phyloP scores from a whole-genome alignment of 306 rosid species.

The Inga oerstediana region DNA sequence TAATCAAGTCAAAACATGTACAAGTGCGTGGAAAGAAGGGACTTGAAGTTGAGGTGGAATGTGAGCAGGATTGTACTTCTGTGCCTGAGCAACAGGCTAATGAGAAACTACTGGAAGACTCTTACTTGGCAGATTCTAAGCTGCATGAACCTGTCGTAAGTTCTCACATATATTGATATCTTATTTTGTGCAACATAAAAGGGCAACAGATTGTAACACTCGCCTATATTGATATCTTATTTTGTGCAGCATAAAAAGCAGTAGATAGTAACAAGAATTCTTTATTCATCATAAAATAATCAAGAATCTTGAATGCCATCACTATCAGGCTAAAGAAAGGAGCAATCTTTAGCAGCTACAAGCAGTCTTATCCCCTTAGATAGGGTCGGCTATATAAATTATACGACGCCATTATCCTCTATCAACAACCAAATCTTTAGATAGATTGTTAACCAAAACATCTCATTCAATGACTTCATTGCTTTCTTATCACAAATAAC shows the following conservation, averaged over 20 bases:
- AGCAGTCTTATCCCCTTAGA: too few species aligned
- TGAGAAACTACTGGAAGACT: conserved; percentile 66
- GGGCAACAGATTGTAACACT: neutral
- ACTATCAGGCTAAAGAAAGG: conserved; percentile 5
- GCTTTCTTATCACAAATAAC: too few species aligned
- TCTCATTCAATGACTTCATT: too few species aligned
- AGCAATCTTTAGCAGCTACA: neutral
- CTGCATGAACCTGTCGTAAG: conserved; percentile 68
- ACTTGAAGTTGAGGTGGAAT: conserved; percentile 65
- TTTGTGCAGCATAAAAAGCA: conserved; percentile 11
- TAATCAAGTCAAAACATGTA: conserved; percentile 61
- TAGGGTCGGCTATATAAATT: too few species aligned
- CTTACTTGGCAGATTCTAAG: conserved; percentile 54
- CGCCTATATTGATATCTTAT: conserved; percentile 17
- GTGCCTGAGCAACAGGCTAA: conserved; percentile 54
- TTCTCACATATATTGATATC: conserved; percentile 23
- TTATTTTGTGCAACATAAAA: conserved; percentile 19
- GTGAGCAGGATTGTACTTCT: conserved; percentile 70
- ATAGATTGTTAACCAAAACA: too few species aligned
- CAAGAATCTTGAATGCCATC: conserved; percentile 17
- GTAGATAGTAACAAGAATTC: conserved; percentile 7
- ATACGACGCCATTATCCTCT: too few species aligned
- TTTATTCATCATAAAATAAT: conserved; percentile 11
- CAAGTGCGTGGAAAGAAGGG: conserved; percentile 80
- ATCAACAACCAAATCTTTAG: too few species aligned